phyloP scores from a whole-genome alignment of 2,329 filamentous ascomycete species.

The Paracorniculantispora psalliotae region DNA sequence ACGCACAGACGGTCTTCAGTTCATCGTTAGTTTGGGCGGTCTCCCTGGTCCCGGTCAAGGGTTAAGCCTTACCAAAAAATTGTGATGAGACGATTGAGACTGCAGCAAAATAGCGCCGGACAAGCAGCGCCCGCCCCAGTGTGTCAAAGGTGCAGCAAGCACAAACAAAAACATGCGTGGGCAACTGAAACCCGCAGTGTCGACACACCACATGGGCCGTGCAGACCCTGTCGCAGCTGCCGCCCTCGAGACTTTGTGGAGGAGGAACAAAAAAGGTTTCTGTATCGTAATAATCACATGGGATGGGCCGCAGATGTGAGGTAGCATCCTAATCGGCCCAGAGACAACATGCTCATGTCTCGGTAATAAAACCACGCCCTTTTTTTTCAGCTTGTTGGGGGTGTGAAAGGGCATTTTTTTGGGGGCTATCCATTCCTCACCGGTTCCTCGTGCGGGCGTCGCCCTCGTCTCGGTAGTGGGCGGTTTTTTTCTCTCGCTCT shows the following conservation, averaged over 20 bases:
- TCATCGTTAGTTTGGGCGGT: background rate
- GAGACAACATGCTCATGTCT: conserved; percentile 1
- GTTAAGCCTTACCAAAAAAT: background rate
- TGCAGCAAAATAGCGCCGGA: no score
- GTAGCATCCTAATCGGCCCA: background rate
- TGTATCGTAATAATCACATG: no score
- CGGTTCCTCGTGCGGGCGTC: no score
- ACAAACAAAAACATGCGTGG: conserved; percentile 3
- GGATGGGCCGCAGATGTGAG: background rate
- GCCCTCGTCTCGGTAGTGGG: no score
- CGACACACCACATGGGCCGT: conserved; percentile 4
- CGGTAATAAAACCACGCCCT: background rate
- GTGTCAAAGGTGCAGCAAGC: background rate
- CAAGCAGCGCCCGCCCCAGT: no score
- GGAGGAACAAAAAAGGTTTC: no score
- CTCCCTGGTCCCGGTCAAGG: no score
- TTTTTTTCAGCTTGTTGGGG: conserved; percentile 5
- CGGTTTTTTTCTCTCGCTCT: background rate
- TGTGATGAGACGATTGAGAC: background rate
- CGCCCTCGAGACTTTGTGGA: background rate
- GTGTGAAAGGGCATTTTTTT: background rate
- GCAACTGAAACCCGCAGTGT: background rate
- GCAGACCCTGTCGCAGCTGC: background rate
- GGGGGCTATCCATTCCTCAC: conserved; percentile 6
- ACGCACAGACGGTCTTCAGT: conserved; percentile 1